Percentiles rank a stretch among this genome's conserved stretches.
Evolutionary conservation across 78 protist species (phyloP).

Genomic region (Dictyostelium capitatum): DNA sequence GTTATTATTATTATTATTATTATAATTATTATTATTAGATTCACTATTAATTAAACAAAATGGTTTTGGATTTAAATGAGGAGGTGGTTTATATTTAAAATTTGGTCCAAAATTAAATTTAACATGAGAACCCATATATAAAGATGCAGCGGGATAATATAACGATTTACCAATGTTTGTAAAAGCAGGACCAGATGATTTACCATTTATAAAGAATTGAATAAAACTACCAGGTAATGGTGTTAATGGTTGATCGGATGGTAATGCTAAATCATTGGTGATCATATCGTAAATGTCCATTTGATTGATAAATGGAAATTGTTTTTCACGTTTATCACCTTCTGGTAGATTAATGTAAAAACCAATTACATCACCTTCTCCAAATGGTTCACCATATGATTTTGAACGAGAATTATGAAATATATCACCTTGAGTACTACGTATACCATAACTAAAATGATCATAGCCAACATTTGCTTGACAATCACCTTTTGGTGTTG

Average conservation of each 20-base stretch:
- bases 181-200: conserved; percentile 68
- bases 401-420: conserved; percentile 35
- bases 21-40: neutral
- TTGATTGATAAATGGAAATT: conserved; percentile 33
- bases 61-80: conserved; percentile 22
- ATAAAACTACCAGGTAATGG: conserved; percentile 26
- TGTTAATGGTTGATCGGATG: conserved; percentile 2
- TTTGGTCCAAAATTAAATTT: conserved; percentile 79
- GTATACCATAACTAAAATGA: conserved; percentile 54
- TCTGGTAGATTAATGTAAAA: conserved; percentile 64
- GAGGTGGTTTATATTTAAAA: conserved; percentile 67
- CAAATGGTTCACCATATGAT: conserved; percentile 50
- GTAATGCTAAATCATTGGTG: conserved; percentile 4
- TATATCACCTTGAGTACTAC: conserved; percentile 77
- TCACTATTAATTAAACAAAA: neutral
- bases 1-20: too few relatives aligned
- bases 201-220: conserved; percentile 75
- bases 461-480: conserved; percentile 85
- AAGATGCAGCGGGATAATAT: conserved; percentile 76
- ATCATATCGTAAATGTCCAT: conserved; percentile 34
- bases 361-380: conserved; percentile 57
- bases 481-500: conserved; percentile 41
- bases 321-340: neutral
- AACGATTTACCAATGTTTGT: conserved; percentile 29
- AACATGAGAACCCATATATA: conserved; percentile 66